phyloP scores from a whole-genome alignment of 768 basidiomycete species.

The Tylopilus felleus region DNA sequence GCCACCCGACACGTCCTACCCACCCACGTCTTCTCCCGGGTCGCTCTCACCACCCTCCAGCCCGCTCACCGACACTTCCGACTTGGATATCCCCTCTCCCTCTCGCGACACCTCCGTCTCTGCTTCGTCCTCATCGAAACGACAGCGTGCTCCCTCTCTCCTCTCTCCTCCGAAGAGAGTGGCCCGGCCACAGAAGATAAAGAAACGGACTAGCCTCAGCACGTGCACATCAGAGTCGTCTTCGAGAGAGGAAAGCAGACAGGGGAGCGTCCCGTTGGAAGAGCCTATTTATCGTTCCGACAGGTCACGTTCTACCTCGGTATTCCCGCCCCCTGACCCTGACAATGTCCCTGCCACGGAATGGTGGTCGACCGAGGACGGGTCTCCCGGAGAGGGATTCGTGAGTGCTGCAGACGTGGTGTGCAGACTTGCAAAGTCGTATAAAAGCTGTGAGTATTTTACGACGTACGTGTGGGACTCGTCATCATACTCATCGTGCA shows the following conservation, averaged over 20 bases:
- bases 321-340: constrained; percentile 33
- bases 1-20: constrained; percentile 1
- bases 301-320: constrained; percentile 65
- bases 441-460: constrained; percentile 59
- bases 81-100: constrained; percentile 9
- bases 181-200: constrained; percentile 21
- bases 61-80: constrained; percentile 24
- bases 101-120: constrained; percentile 23
- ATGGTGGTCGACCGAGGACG: constrained; percentile 53
- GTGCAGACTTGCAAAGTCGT: constrained; percentile 56
- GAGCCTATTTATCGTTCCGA: constrained; percentile 54
- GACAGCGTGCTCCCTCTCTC: constrained; percentile 15
- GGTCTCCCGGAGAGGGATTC: constrained; percentile 47
- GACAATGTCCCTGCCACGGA: constrained; percentile 29
- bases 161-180: not conserved
- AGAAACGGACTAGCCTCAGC: constrained; percentile 21
- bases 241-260: constrained; percentile 45
- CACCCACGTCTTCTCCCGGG: constrained; percentile 20
- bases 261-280: constrained; percentile 38
- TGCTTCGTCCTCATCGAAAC: constrained; percentile 26
- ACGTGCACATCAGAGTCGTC: constrained; percentile 33
- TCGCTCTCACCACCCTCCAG: constrained; percentile 16
- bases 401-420: constrained; percentile 68
- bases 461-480: not conserved
- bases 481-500: constrained; percentile 12